Percentiles rank a stretch among this genome's conserved stretches.
Conservation (phyloP, 2,329 filamentous ascomycete species). For the Calonectria henricotiae region DNA sequence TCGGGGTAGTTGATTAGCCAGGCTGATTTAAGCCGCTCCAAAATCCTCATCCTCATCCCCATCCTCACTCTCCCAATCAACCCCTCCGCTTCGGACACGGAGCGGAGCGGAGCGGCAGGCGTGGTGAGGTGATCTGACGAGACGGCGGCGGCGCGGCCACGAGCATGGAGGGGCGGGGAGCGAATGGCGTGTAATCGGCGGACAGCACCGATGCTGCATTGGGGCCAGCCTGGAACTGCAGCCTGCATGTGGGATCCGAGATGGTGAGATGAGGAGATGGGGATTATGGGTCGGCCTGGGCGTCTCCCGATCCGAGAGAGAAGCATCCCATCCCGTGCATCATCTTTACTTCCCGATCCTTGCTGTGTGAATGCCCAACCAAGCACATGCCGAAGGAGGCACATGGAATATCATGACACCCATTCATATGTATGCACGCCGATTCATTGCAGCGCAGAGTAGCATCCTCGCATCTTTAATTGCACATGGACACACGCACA, state of each 20-base stretch:
- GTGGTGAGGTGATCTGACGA: constrained; percentile 14
- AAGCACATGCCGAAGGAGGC: constrained; percentile 18
- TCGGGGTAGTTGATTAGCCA: too few species aligned
- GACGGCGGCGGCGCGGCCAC: not conserved
- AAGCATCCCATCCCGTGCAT: constrained; percentile 32
- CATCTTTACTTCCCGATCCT: constrained; percentile 27
- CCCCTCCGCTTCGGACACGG: constrained; percentile 18
- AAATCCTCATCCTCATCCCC: not conserved
- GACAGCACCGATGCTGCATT: constrained; percentile 36
- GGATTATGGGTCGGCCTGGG: constrained; percentile 10
- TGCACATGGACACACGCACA: not conserved
- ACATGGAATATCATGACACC: constrained; percentile 30
- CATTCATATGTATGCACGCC: constrained; percentile 1
- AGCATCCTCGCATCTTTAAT: constrained; percentile 5
- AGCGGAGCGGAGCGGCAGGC: constrained; percentile 32
- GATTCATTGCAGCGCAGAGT: not conserved
- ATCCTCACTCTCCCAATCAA: not conserved
- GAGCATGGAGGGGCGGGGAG: constrained; percentile 1
- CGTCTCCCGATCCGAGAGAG: constrained; percentile 31
- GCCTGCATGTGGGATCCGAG: constrained; percentile 33
- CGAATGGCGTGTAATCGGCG: constrained; percentile 38
- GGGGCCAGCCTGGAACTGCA: constrained; percentile 30
- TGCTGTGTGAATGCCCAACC: constrained; percentile 12
- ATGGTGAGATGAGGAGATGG: constrained; percentile 23
- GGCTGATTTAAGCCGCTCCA: not conserved